A percentile compares a stretch with the other conserved stretches of the same genome.
Evolutionary conservation across 208 protist species (phyloP).

Genomic region (Leishmania martiniquensis): DNA sequence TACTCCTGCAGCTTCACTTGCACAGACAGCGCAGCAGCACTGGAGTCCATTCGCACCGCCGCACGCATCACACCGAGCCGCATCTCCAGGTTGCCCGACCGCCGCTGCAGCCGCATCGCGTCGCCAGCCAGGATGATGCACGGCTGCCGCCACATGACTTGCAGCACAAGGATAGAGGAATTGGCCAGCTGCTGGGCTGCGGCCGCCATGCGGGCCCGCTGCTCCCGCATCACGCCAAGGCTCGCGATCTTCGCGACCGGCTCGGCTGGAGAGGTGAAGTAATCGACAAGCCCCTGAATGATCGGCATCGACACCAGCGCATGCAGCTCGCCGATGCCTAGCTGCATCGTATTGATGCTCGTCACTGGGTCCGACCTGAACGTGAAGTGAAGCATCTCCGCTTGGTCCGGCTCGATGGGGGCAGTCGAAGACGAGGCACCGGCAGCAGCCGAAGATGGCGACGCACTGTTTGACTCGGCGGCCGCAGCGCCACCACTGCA

Average conservation of each 20-base stretch:
- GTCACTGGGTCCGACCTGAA: conserved; percentile 48
- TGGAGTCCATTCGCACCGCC: conserved; percentile 50
- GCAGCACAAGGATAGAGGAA: conserved; percentile 42
- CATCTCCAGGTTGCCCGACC: conserved; percentile 53
- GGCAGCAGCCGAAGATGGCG: no score
- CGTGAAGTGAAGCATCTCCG: conserved; percentile 43
- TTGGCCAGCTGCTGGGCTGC: conserved; percentile 63
- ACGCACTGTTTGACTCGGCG: neutral
- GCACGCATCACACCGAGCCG: conserved; percentile 75
- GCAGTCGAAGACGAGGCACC: neutral
- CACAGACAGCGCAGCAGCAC: conserved; percentile 30
- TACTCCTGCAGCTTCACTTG: conserved; percentile 65
- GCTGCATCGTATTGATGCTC: conserved; percentile 51
- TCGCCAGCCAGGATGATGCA: conserved; percentile 71
- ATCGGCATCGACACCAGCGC: conserved; percentile 65
- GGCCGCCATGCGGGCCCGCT: conserved; percentile 62
- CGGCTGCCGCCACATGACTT: conserved; percentile 77
- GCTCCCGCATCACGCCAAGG: conserved; percentile 84
- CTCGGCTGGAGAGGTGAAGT: conserved; percentile 66
- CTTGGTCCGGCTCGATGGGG: conserved; percentile 5
- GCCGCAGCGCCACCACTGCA: conserved; percentile 12
- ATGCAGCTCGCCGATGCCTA: conserved; percentile 65
- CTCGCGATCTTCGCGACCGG: conserved; percentile 77
- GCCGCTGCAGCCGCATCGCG: conserved; percentile 46
- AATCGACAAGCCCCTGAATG: conserved; percentile 71